Conservation (phyloP, 2,329 filamentous ascomycete species). For the Aspergillus vadensis region DNA sequence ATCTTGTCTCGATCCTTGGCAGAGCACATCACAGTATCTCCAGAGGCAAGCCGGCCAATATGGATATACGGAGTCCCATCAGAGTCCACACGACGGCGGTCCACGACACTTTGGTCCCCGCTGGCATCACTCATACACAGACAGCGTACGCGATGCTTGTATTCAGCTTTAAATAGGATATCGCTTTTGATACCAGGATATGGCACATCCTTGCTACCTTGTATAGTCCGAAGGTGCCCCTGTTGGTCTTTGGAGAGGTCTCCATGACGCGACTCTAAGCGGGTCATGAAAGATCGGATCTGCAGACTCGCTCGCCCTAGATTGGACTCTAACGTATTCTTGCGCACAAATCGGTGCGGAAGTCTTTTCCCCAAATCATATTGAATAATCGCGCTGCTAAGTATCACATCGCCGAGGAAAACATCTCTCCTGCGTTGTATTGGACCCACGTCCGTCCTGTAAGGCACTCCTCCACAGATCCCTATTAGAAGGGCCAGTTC, state of each 20-base stretch:
- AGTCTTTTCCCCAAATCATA: not conserved
- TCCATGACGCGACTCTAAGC: not conserved
- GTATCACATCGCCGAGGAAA: not conserved
- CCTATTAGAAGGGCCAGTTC: not conserved
- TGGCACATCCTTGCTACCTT: not conserved
- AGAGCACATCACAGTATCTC: not conserved
- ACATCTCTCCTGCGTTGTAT: not conserved
- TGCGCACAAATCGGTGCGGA: not conserved
- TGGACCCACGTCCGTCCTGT: not conserved
- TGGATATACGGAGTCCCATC: not conserved
- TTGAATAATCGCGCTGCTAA: not conserved
- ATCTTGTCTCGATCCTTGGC: not conserved
- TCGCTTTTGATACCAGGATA: not conserved
- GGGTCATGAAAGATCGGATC: not conserved
- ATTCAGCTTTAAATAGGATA: not conserved
- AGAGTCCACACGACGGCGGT: not conserved
- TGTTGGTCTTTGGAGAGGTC: not conserved
- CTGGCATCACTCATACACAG: not conserved
- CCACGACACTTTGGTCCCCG: not conserved
- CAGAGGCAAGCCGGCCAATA: not conserved
- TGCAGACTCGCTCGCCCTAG: not conserved
- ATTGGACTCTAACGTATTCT: not conserved
- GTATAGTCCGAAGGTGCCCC: not conserved
- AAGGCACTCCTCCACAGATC: not conserved
- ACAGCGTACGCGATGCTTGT: not conserved